Evolutionary conservation across 2,329 filamentous ascomycete genomes (phyloP).

Genomic region (Neopestalotiopsis clavispora): DNA sequence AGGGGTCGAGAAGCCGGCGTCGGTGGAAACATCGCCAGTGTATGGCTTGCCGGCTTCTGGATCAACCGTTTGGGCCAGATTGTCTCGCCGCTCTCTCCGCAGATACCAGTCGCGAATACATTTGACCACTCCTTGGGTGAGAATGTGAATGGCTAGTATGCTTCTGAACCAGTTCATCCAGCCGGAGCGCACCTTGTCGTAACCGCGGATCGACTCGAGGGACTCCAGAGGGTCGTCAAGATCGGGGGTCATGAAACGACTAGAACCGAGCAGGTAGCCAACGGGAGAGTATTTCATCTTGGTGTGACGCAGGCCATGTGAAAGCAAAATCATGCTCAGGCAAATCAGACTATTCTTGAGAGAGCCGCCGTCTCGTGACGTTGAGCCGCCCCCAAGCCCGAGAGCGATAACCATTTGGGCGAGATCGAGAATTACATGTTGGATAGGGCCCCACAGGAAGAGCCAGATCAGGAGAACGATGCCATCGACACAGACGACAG

Average conservation of each 20-base stretch:
- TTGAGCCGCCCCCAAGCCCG: constrained; percentile 82
- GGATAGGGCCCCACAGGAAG: constrained; percentile 84
- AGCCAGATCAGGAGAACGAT: constrained; percentile 86
- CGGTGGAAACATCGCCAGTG: constrained; percentile 41
- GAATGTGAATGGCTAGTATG: constrained; percentile 74
- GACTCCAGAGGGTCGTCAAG: constrained; percentile 54
- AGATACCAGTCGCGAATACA: constrained; percentile 74
- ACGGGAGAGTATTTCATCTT: constrained; percentile 53
- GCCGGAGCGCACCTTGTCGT: constrained; percentile 57
- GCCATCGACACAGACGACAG: constrained; percentile 82
- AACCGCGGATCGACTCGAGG: constrained; percentile 43
- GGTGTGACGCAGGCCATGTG: constrained; percentile 57
- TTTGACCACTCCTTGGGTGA: constrained; percentile 74
- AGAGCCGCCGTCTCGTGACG: constrained; percentile 69
- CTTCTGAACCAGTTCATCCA: constrained; percentile 71
- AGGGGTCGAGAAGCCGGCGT: constrained; percentile 55
- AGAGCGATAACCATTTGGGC: constrained; percentile 93
- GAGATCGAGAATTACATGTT: constrained; percentile 86
- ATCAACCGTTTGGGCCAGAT: constrained; percentile 56
- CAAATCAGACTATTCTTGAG: constrained; percentile 72
- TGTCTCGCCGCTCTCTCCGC: constrained; percentile 61
- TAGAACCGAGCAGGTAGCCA: constrained; percentile 50
- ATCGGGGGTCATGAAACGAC: constrained; percentile 50
- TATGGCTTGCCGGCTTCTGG: constrained; percentile 65
- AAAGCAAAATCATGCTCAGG: constrained; percentile 67